phyloP scores from a whole-genome alignment of 78 protist genomes.

The Dictyostelium purpureum region DNA sequence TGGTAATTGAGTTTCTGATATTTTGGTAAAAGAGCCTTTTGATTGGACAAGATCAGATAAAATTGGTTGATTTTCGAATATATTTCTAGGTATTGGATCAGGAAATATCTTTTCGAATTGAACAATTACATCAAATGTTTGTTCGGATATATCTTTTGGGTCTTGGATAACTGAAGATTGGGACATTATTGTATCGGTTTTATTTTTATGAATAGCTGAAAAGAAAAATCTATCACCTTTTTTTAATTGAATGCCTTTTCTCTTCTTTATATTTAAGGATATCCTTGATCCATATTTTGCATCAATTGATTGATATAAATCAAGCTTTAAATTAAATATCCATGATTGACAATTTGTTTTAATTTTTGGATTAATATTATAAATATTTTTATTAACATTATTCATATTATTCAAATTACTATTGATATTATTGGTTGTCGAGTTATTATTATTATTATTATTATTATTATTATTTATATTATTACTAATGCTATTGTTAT shows the following conservation, averaged over 20 bases:
- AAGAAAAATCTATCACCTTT: conserved; percentile 56
- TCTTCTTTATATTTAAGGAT: conserved; percentile 14
- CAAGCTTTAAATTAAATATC: conserved; percentile 15
- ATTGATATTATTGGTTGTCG: too few relatives aligned
- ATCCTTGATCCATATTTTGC: conserved; percentile 4
- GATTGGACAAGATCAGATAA: not conserved
- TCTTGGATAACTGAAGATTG: conserved; percentile 11
- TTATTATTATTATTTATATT: not conserved
- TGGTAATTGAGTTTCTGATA: conserved; percentile 28
- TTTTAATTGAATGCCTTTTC: not conserved
- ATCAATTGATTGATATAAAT: not conserved
- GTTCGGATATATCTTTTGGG: not conserved
- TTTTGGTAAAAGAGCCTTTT: conserved; percentile 14
- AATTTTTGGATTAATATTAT: too few relatives aligned
- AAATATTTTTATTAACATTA: too few relatives aligned
- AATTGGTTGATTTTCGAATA: not conserved
- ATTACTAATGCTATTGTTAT: not conserved
- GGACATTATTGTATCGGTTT: conserved; percentile 21
- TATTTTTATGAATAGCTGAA: conserved; percentile 1
- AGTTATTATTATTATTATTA: too few relatives aligned
- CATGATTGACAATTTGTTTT: conserved; percentile 24
- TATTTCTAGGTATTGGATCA: conserved; percentile 47
- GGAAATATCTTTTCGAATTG: conserved; percentile 31
- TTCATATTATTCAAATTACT: too few relatives aligned
- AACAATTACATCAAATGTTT: not conserved